These are phyloP conservation scores for Fragaria vesca DNA, from an alignment of 306 rosid genomes.

Conservation along the genomic window DNA sequence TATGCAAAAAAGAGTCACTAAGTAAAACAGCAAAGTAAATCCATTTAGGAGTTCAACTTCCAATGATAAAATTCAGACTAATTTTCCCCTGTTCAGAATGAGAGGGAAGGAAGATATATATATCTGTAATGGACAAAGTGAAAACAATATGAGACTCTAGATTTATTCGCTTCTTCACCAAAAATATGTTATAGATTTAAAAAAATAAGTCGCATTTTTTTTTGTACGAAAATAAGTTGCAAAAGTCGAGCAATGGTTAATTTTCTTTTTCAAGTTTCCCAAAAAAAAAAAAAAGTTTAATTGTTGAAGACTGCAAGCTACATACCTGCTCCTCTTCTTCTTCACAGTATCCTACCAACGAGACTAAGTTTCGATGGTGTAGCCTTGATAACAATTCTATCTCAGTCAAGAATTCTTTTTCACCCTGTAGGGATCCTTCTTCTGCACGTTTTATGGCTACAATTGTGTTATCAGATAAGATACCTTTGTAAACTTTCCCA, in stretches of 20 bases:
- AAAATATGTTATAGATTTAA: background rate
- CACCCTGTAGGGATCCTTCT: conserved; percentile 88
- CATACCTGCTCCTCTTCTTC: conserved; percentile 78
- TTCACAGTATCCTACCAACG: conserved; percentile 74
- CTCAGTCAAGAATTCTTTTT: conserved; percentile 88
- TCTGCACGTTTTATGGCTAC: conserved; percentile 89
- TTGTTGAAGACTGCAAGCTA: background rate
- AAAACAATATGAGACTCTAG: background rate
- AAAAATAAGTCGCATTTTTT: background rate
- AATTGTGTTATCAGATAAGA: conserved; percentile 48
- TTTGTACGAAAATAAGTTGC: no score
- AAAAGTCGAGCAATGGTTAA: background rate
- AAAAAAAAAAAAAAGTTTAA: background rate
- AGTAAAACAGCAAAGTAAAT: background rate
- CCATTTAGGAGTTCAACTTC: background rate
- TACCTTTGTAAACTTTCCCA: conserved; percentile 89
- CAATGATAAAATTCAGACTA: background rate
- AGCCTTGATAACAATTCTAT: conserved; percentile 81
- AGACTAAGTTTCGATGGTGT: conserved; percentile 88
- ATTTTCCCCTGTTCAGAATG: background rate
- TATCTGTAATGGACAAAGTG: background rate
- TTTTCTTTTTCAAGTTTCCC: no score
- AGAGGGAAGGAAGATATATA: background rate
- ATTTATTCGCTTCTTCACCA: background rate
- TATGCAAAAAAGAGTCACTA: background rate